Base-by-base conservation (phyloP, 768 basidiomycete genomes). In the Tylopilus vinaceipallidus region DNA sequence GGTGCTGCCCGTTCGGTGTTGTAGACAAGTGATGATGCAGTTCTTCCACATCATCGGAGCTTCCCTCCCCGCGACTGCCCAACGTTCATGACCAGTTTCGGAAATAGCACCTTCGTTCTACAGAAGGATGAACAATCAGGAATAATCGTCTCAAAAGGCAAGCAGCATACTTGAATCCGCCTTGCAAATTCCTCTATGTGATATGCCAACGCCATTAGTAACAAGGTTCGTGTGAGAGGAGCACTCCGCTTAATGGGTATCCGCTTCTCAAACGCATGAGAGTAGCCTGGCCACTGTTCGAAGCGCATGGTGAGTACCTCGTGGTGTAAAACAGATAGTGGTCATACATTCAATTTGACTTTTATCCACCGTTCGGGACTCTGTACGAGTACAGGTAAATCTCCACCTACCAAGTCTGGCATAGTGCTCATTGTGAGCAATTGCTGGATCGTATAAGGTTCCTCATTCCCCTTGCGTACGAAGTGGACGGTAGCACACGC, bases 231-330 rank as follows among this genome's bases (percentile, higher is more conserved):
- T 4, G 69, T 69, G 35, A 72, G 59, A 22, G 53, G 40, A n/a
- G 36, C 53, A n/a, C 64, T 66, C 19, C 60, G 59, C 26, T 68
- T 65, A 17, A 73, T 70, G 19, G 57, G 54, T 43, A 76, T 53
- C 6, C 73, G 71, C 53, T 71, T 73, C 57, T 72, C 66, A 26
- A 68, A 63, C 0, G 72, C 66, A 40, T 68, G 57, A n/a, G 64
- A 63, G 60, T 79, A 79, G 1, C 78, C 78, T 6, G 78, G 76
- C 78, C 77, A 79, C 78, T 78, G 48, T 41, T 42, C 14, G 20
- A 14, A 19, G 6, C 4, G 7, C 11, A 6, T 16, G 33, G 50
- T 55, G 29, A 55, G 56, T 29, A 24, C 19, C 4, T 38, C 23
- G 4, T 27, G 6, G 20, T 7, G 40, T 5, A n/a, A 32, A 20